Evolutionary conservation across 2,329 filamentous ascomycete species (phyloP).

Genomic region (Aspergillus brasiliensis): DNA sequence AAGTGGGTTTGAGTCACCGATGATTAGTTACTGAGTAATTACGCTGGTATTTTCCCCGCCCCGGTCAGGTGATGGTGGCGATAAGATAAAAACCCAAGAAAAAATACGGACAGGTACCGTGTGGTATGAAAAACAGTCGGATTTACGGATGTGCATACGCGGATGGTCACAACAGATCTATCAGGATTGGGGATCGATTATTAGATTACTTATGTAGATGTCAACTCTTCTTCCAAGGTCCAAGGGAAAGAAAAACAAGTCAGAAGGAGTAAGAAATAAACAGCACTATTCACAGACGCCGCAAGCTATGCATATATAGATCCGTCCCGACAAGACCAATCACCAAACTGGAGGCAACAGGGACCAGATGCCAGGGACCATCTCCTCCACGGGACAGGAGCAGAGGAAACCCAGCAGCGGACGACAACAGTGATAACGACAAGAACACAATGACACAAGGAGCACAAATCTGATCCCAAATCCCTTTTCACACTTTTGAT

Average conservation of each 20-base stretch:
- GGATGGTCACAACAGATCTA: too few relatives aligned
- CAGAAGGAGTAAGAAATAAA: background rate
- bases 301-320: conserved; percentile 28
- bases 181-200: background rate
- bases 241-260: too few relatives aligned
- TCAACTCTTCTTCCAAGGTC: background rate
- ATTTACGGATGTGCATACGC: too few relatives aligned
- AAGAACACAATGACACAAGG: background rate
- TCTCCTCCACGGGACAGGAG: background rate
- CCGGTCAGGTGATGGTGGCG: conserved; percentile 8
- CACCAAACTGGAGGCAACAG: background rate
- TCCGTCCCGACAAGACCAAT: background rate
- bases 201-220: background rate
- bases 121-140: too few relatives aligned
- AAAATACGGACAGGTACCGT: too few relatives aligned
- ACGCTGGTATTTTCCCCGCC: background rate
- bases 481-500: conserved; percentile 21
- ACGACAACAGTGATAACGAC: background rate
- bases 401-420: background rate
- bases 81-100: conserved; percentile 4
- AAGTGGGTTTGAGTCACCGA: conserved; percentile 1
- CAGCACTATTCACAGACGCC: conserved; percentile 23
- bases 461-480: conserved; percentile 1
- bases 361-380: background rate
- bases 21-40: background rate